Base-by-base conservation (phyloP, 2,329 filamentous ascomycete genomes). In the Ophiocordyceps robertsii region DNA sequence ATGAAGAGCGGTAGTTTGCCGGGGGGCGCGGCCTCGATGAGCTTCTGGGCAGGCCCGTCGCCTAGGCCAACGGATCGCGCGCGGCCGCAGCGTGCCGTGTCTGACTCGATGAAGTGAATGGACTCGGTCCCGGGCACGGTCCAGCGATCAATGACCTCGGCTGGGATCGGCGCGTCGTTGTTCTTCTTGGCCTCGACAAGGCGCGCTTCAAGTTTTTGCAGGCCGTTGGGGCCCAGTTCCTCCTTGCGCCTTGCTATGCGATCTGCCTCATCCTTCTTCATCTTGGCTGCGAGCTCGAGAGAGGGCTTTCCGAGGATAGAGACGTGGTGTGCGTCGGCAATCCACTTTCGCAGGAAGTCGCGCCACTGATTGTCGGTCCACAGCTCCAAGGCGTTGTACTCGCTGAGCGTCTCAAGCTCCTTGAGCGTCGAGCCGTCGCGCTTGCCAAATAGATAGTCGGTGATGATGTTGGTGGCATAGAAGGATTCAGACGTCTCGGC, bases 91-190 rank as follows among this genome's bases (percentile, higher is more conserved):
- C 88, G 77, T 30, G 89, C 92, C 16, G 88, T 93, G 7, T 75
- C 79, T 0, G 88, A 92, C 49, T 88, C 75, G 52, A 95, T 93
- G 62, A 98, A 96, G 58, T 95, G 87, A 40, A 98, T 95, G 0
- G 88, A 94, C 9, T 93, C 84, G 0, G 86, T 85, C 29, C 80
- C 75, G 0, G 92, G 92, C 11, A 96, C 84, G 36, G 76, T 69
- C 69, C 93, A 95, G 42, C 77, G 70, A 46, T 87, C 82, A 13
- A 98, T 71, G n/a, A 95, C 66, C 3, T 84, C 77, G 21, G 77
- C 70, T 1, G 92, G 92, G 44, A 98, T 93, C 8, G 86, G 79
- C 52, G 80, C 76, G 50, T 95, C 86, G 54, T 96, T 98, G 61
- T 89, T 84, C 16, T 78, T 75, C 62, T 95, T 93, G 8, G 92